Evolutionary conservation across 768 basidiomycete genomes (phyloP), one percentile per base, ranked within the genome.

Genomic region (Daedaleopsis nitida): DNA sequence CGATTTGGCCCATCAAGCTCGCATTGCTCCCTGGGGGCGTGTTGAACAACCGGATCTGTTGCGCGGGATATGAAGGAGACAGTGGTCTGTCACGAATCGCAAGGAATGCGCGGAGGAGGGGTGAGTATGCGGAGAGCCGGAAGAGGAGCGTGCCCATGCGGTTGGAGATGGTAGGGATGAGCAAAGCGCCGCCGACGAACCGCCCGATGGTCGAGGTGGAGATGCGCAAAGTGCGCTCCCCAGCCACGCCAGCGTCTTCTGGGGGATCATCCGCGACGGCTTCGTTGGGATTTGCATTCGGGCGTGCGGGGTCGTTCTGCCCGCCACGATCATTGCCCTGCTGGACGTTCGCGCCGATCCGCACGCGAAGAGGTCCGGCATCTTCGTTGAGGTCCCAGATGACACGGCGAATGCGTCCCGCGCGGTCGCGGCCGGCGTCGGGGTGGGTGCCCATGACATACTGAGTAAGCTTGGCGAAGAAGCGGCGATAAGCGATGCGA

Each of bases 121-220:
- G 42, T 5, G 82, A 81, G 58, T 75, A 76, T 56, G 72, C 77
- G 23, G 90, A 85, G 5, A 89, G 68, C 23, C 77, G 78, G 42
- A 83, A 74, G 3, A 92, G 78, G 14, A 89, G 63, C 11, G 74
- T 68, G 0, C 91, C 91, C 88, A 90, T 89, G 49, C 77, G 65
- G 50, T 76, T 84, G 21, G 91, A 81, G 64, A 92, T 83, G 9
- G 81, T 80, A 0, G 91, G 91, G 53, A 89, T 78, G 59, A 87
- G 74, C 17, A 92, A 74, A 0, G 90, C 88, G 4, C 90, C 89
- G 21, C 86, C 87, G 50, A 92, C 72, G 66, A 83, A 75, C 13
- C 89, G 82, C 1, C 89, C 90, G 4, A 91, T 68, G 0, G 87
- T 85, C 17, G 82, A 77, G 17, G 83, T 80, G 19, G 83, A 82